Conservation (phyloP, 2,329 filamentous ascomycete species). For the Sarocladiaceae sp. region DNA sequence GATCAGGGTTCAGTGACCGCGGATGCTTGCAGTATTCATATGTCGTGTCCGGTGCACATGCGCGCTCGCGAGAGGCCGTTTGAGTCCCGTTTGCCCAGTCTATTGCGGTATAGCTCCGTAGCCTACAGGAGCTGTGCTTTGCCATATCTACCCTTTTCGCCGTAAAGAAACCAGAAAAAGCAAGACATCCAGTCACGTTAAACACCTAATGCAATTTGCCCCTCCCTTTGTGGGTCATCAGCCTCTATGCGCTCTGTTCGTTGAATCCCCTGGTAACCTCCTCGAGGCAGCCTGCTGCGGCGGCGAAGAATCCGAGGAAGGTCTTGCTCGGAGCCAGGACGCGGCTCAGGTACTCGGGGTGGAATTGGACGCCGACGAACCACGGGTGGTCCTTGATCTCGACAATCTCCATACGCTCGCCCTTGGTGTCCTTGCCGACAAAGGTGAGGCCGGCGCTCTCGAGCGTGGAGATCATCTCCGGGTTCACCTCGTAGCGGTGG, state of each 20-base stretch:
- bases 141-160: slow-evolving; percentile 6
- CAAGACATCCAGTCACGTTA: slow-evolving; percentile 1
- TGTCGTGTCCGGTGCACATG: neutral
- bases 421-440: slow-evolving; percentile 74
- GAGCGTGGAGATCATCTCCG: slow-evolving; percentile 65
- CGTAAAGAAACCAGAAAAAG: neutral
- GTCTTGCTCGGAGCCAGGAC: slow-evolving; percentile 70
- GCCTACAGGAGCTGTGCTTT: neutral
- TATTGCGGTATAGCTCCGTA: slow-evolving; percentile 3
- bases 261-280: slow-evolving; percentile 17
- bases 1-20: slow-evolving; percentile 1
- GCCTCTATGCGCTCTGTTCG: neutral
- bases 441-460: slow-evolving; percentile 68
- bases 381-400: slow-evolving; percentile 81
- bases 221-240: neutral
- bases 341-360: slow-evolving; percentile 78
- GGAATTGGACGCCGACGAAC: slow-evolving; percentile 81
- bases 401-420: slow-evolving; percentile 76
- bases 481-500: slow-evolving; percentile 90
- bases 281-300: slow-evolving; percentile 54
- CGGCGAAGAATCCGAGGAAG: slow-evolving; percentile 46
- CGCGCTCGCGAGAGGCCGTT: too few species aligned
- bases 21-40: too few species aligned
- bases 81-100: neutral
- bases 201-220: slow-evolving; percentile 3